Evolutionary conservation across 2,329 filamentous ascomycete species (phyloP).

Genomic region (Clonostachys chloroleuca): DNA sequence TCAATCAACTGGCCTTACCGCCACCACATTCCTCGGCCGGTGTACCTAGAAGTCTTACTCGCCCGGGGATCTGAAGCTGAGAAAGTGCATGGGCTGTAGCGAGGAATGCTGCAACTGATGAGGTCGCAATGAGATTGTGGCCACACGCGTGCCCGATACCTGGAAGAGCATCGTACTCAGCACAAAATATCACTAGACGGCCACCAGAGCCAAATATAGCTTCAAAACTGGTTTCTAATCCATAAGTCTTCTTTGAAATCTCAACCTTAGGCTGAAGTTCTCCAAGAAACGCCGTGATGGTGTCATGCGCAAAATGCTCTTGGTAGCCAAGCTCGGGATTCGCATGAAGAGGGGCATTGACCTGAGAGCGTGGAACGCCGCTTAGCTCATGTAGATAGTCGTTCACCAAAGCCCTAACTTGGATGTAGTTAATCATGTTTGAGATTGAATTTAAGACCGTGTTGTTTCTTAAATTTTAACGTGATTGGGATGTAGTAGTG

Average conservation of each 20-base stretch:
- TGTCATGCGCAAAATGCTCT: constrained; percentile 18
- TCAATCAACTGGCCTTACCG: constrained; percentile 22
- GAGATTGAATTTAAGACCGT: no score
- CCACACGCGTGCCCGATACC: constrained; percentile 39
- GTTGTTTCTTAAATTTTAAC: no score
- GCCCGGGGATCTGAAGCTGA: constrained; percentile 16
- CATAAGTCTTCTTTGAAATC: constrained; percentile 11
- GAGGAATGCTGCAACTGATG: constrained; percentile 31
- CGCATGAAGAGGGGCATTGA: no score
- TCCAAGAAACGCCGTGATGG: constrained; percentile 10
- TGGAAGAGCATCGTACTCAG: constrained; percentile 39
- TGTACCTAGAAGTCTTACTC: constrained; percentile 31
- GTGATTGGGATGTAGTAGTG: no score
- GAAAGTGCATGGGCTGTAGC: constrained; percentile 23
- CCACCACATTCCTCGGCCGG: constrained; percentile 36
- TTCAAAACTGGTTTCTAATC: constrained; percentile 24
- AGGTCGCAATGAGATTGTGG: constrained; percentile 36
- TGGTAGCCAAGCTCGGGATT: constrained; percentile 20
- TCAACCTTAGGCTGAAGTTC: not conserved
- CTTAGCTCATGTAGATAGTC: no score
- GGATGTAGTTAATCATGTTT: no score
- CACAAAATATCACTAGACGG: constrained; percentile 22
- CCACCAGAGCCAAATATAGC: constrained; percentile 18
- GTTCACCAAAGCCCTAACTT: no score
- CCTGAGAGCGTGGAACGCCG: no score